These are phyloP conservation scores for Aspergillus brunneoviolaceus DNA, from an alignment of 2,329 filamentous ascomycete genomes.

Conservation along the genomic window DNA sequence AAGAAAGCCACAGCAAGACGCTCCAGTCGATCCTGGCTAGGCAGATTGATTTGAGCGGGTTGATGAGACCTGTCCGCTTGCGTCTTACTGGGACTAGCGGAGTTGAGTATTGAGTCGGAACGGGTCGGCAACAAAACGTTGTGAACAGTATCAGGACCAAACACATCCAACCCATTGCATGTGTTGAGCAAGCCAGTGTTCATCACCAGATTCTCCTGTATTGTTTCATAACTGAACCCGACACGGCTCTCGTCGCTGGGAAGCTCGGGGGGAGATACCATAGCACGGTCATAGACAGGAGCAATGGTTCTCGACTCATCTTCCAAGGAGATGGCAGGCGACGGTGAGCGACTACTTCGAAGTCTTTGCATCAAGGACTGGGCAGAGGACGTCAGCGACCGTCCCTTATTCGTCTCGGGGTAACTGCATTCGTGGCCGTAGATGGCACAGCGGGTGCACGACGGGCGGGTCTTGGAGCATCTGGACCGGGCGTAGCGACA, in stretches of 20 bases:
- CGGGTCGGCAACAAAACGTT: too few species aligned
- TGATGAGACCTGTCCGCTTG: neutral
- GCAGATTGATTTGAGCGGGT: neutral
- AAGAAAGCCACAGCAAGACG: neutral
- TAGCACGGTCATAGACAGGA: neutral
- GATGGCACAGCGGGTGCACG: neutral
- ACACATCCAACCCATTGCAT: too few species aligned
- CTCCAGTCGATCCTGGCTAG: neutral
- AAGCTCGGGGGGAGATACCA: neutral
- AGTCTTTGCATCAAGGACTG: neutral
- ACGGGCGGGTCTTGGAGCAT: neutral
- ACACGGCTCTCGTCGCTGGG: too few species aligned
- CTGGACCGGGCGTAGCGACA: neutral
- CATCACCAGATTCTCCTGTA: too few species aligned
- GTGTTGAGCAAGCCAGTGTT: too few species aligned
- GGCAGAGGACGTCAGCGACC: neutral
- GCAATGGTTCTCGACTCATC: too few species aligned
- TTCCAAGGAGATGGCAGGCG: neutral
- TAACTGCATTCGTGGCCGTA: neutral
- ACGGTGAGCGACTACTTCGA: neutral
- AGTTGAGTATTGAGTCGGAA: neutral
- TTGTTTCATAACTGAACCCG: too few species aligned
- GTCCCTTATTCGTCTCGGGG: neutral
- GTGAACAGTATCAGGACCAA: too few species aligned
- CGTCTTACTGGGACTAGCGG: neutral